These are phyloP conservation scores for Voacanga thouarsii DNA, from an alignment of 257 asterid genomes.

Conservation along the genomic window DNA sequence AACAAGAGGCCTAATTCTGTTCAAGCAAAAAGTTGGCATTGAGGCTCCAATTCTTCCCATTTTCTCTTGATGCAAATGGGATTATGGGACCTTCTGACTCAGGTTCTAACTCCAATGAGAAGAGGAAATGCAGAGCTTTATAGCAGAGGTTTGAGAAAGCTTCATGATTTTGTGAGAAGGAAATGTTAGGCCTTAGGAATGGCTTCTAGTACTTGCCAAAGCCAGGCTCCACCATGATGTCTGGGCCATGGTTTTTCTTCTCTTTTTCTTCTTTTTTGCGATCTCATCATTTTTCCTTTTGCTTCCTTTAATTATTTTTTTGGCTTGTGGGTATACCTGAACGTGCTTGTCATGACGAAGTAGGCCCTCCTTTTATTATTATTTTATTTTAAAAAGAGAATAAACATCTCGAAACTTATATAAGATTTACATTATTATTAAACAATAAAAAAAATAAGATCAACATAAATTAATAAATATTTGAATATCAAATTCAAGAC, in stretches of 20 bases:
- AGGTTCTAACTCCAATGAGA: not conserved
- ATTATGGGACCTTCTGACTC: not conserved
- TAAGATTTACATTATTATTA: no score
- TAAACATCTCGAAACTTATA: no score
- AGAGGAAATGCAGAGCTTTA: constrained; percentile 13
- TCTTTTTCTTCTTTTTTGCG: constrained; percentile 16
- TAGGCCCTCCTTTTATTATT: constrained; percentile 20
- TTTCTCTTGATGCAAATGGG: not conserved
- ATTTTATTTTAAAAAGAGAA: no score
- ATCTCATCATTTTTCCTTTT: constrained; percentile 27
- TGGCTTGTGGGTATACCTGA: constrained; percentile 33
- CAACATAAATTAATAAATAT: no score
- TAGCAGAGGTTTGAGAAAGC: constrained; percentile 27
- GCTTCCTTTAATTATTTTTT: constrained; percentile 32
- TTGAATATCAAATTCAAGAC: no score
- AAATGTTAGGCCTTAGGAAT: not conserved
- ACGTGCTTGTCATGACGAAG: constrained; percentile 54
- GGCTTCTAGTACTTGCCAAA: constrained; percentile 5
- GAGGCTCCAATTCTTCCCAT: constrained; percentile 54
- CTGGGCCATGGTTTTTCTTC: constrained; percentile 30
- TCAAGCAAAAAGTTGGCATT: constrained; percentile 68
- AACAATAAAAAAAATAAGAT: no score
- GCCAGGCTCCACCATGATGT: constrained; percentile 26
- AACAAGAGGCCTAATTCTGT: constrained; percentile 66
- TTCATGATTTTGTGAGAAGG: constrained; percentile 15